Base-by-base conservation (phyloP, 1,284 basidiomycete genomes). In the Sparassis latifolia region DNA sequence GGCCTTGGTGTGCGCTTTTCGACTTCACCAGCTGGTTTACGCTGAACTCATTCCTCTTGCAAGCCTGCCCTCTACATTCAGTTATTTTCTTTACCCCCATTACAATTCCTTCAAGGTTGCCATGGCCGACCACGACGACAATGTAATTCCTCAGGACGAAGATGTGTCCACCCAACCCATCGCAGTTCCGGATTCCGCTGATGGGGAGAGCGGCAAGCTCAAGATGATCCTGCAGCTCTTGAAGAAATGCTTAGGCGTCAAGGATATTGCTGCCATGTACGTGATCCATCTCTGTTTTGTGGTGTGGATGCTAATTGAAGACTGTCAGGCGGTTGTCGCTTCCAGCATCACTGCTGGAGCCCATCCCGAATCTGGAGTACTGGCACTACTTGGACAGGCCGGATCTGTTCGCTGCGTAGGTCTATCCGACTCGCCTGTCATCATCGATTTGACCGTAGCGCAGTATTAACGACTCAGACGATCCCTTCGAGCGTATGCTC, bases 301-400 rank as follows among this genome's bases (percentile, higher is more conserved):
- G 27, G 20, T 20, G 20, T 20, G 10, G 12, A 38, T 38, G 7
- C 35, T n/a, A 38, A 38, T 38, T 38, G n/a, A 38, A 37, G n/a
- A 37, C 27, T 28, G 29, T 35, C 54, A 93, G 92, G 79, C 89
- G 92, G 50, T 73, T 96, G 30, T 95, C 92, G 0, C 73, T 96
- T 44, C 92, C 92, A 2, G 92, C 92, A 10, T 94, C 91, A 30
- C 68, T 96, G 46, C 78, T 96, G 39, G 92, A 96, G 63, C 93
- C 93, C 3, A 80, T 94, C 61, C 92, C 92, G 3, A 97, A 96
- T 68, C 79, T 97, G 49, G 94, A 97, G 70, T 95, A 93, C 70
- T 96, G 90, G 90, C 89, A 93, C 58, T 97, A 96, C 62, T 78
- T 94, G 45, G 94, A 97, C 69, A 79, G 95, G 55, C 92, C 94